Conservation (phyloP, 768 basidiomycete species). For the Macrocybe gigantea region DNA sequence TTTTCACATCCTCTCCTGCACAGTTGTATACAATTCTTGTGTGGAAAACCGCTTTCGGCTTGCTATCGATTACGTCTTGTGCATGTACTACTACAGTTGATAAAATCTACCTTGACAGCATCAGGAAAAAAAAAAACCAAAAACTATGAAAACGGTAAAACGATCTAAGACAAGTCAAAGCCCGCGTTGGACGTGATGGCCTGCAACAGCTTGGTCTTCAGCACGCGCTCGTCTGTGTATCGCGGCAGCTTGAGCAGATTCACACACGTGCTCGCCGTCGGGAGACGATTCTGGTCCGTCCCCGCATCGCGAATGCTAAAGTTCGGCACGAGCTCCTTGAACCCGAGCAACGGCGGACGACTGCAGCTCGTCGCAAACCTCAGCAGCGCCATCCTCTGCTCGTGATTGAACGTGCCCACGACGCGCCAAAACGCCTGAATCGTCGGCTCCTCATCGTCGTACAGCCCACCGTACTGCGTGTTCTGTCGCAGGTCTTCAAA, state of each 20-base stretch:
- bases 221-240: conserved; percentile 55
- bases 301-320: conserved; percentile 87
- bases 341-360: conserved; percentile 85
- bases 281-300: conserved; percentile 61
- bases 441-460: conserved; percentile 62
- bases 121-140: no score
- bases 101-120: no score
- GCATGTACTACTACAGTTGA: no score
- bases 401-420: conserved; percentile 71
- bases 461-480: conserved; percentile 80
- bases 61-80: no score
- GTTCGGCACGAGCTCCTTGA: conserved; percentile 80
- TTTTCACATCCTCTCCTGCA: no score
- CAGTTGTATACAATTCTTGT: no score
- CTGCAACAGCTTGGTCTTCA: conserved; percentile 75
- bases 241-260: conserved; percentile 88
- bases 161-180: conserved; percentile 77
- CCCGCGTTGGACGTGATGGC: conserved; percentile 87
- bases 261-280: conserved; percentile 82
- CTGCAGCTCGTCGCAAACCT: conserved; percentile 93
- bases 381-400: conserved; percentile 71
- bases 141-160: no score
- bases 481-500: conserved; percentile 73
- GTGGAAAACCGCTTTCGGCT: no score
- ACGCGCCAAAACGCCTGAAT: conserved; percentile 86